Evolutionary conservation across 1,284 basidiomycete genomes (phyloP), one percentile per base, ranked within the genome.

Genomic region (Neotropicomus parvogracilis): DNA sequence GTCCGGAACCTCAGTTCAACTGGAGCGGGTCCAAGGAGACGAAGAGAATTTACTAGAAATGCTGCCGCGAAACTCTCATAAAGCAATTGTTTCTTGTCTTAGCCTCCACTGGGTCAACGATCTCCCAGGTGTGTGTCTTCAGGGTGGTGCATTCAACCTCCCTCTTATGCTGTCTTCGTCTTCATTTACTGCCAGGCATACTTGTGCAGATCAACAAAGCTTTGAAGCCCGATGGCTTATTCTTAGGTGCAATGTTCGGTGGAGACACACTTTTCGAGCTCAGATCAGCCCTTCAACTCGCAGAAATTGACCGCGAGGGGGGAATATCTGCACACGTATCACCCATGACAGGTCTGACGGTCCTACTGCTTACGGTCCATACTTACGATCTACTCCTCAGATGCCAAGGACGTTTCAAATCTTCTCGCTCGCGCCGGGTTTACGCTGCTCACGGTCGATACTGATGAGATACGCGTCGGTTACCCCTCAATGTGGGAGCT

Each of bases 81-180:
- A 99, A 64, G 92, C 91, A 33, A 82, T 99, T 38, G 85, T 98
- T 27, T 95, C 91, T 13, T 93, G 90, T 60, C 78, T 97, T 3
- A 88, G 86, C 49, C 74, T 99, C 45, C 97, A 99, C 61, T 99
- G 97, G 97, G 85, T 97, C 9, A 99, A 99, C 60, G 97, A 99
- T 70, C 79, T 99, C 12, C 95, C 95, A 51, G 92, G 91, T 89
- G 7, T 89, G 7, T 32, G 49, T 51, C 36, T 34, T 72, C 52
- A n/a, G 27, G 32, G 13, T 28, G 40, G n/a, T 31, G 14, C 12
- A 39, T 17, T 3, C 13, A 28, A 26, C 39, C 14, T 27, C 26
- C 28, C 19, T 35, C 14, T 27, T 17, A 56, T 7, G 1, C n/a
- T 21, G 27, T 37, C 27, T 37, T 37, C 41, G 13, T 24, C 6